Evolutionary conservation across 2,329 filamentous ascomycete genomes (phyloP).

Genomic region (Paraphaeosphaeria sporulosa): DNA sequence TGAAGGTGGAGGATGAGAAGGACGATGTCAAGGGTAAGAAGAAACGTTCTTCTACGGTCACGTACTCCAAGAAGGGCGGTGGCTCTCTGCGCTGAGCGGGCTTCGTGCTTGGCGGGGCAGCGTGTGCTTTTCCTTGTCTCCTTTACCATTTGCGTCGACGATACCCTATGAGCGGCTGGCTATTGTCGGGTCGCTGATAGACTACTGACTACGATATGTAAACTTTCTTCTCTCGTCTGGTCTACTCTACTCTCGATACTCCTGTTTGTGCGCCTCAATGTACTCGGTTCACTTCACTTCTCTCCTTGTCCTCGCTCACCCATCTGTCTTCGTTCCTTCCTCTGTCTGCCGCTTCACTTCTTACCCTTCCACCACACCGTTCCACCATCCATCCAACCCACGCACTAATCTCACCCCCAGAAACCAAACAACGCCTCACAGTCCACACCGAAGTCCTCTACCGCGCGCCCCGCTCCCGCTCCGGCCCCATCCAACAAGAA

Average conservation of each 20-base stretch:
- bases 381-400: background rate
- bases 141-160: background rate
- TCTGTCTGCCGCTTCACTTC: no score
- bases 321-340: no score
- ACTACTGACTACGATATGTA: conserved; percentile 12
- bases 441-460: conserved; percentile 60
- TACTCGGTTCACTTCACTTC: conserved; percentile 6
- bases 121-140: background rate
- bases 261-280: conserved; percentile 9
- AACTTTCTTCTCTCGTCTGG: background rate
- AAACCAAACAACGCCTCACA: conserved; percentile 40
- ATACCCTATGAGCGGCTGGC: conserved; percentile 10
- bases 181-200: background rate
- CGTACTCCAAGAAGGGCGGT: conserved; percentile 22
- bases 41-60: conserved; percentile 37
- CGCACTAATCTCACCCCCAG: conserved; percentile 19
- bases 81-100: background rate
- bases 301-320: background rate
- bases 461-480: conserved; percentile 51
- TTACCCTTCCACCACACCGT: no score
- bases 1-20: conserved; percentile 60
- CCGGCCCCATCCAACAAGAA: conserved; percentile 42
- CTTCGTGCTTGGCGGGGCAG: background rate
- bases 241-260: background rate
- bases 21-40: conserved; percentile 56